These are phyloP conservation scores for Pythium utonaiense DNA, from an alignment of 352 stramenopile genomes.

Conservation along the genomic window DNA sequence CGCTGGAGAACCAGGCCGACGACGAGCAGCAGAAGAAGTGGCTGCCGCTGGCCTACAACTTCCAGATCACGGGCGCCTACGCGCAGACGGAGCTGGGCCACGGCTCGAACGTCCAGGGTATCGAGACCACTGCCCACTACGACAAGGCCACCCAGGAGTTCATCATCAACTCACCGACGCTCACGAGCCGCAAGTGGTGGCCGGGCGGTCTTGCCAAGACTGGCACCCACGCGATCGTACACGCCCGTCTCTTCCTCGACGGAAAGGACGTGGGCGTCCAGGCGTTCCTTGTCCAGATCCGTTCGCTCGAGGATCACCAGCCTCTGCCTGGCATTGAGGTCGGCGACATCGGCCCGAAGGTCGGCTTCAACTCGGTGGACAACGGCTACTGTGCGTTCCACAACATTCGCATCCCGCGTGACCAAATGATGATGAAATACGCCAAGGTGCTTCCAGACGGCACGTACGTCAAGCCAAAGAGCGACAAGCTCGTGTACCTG, in stretches of 20 bases:
- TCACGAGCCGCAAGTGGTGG: conserved; percentile 96
- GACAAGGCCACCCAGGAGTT: conserved; percentile 89
- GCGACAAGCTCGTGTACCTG: conserved; percentile 64
- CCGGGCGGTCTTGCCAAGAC: conserved; percentile 89
- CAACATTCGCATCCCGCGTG: not conserved
- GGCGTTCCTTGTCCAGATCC: conserved; percentile 92
- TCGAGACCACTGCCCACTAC: conserved; percentile 93
- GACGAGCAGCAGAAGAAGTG: conserved; percentile 53
- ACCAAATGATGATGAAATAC: conserved; percentile 34
- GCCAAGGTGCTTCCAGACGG: conserved; percentile 50
- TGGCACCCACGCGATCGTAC: conserved; percentile 91
- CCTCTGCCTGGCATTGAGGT: conserved; percentile 87
- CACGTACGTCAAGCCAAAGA: conserved; percentile 54
- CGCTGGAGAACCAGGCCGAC: conserved; percentile 59
- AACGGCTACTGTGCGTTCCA: conserved; percentile 57
- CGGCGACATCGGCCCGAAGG: conserved; percentile 91
- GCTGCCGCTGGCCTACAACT: conserved; percentile 54
- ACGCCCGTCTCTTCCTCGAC: conserved; percentile 72
- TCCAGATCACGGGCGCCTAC: conserved; percentile 86
- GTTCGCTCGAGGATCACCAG: conserved; percentile 71
- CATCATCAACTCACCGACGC: conserved; percentile 91
- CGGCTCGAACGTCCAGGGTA: conserved; percentile 87
- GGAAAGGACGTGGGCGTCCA: conserved; percentile 83
- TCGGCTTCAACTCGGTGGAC: conserved; percentile 91
- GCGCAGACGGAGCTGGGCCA: conserved; percentile 96